Conservation (phyloP, 1,284 basidiomycete species). For the Ceratobasidium sp. region DNA sequence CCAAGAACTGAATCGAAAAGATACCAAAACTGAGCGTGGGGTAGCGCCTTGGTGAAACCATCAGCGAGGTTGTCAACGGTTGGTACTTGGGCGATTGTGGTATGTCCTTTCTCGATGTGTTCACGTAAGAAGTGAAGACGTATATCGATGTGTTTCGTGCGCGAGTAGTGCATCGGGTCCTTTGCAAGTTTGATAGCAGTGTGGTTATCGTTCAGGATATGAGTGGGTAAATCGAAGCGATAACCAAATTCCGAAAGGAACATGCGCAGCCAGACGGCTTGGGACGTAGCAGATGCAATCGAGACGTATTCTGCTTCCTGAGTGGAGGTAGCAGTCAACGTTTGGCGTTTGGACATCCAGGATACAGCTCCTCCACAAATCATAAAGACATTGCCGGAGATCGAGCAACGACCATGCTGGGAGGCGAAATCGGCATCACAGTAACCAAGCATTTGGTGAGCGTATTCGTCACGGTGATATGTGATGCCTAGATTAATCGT, state of each 20-base stretch:
- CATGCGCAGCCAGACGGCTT: constrained; percentile 52
- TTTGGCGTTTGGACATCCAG: constrained; percentile 60
- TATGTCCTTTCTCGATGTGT: constrained; percentile 29
- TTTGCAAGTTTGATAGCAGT: constrained; percentile 51
- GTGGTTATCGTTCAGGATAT: constrained; percentile 54
- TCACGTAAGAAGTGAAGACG: constrained; percentile 53
- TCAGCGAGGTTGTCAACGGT: constrained; percentile 50
- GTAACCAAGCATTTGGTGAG: not conserved
- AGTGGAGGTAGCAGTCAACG: constrained; percentile 57
- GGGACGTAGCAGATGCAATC: constrained; percentile 52
- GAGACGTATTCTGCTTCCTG: constrained; percentile 60
- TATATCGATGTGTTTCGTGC: constrained; percentile 56
- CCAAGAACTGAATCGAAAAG: not conserved
- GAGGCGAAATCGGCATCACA: not conserved
- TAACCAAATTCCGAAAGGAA: constrained; percentile 53
- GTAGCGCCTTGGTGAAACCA: constrained; percentile 51
- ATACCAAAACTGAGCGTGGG: constrained; percentile 3
- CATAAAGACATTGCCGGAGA: constrained; percentile 60
- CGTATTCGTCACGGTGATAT: not conserved
- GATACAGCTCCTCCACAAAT: constrained; percentile 55
- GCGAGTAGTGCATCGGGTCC: constrained; percentile 49
- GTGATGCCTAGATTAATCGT: constrained; percentile 49
- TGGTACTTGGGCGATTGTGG: constrained; percentile 49
- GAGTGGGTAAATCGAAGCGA: constrained; percentile 41
- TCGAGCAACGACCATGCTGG: constrained; percentile 54